phyloP scores from a whole-genome alignment of 345 rosid genomes.

The Eucalyptus camaldulensis region DNA sequence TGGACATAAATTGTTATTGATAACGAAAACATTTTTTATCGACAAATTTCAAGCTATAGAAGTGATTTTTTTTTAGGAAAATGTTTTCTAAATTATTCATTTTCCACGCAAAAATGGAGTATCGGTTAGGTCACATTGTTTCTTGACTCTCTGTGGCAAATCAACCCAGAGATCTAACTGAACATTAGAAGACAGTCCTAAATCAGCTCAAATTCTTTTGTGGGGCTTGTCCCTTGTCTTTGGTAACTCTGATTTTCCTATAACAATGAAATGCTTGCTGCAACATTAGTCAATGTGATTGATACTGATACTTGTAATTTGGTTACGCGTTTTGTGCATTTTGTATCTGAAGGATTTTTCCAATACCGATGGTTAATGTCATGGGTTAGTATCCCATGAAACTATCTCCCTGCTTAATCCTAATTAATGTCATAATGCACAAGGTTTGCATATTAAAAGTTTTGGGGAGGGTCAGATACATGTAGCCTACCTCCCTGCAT shows the following conservation, averaged over 20 bases:
- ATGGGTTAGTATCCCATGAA: not conserved
- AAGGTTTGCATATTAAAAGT: not conserved
- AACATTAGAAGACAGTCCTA: not conserved
- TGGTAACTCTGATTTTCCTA: not conserved
- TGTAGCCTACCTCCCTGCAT: not conserved
- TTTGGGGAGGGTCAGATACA: not conserved
- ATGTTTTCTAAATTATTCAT: not conserved
- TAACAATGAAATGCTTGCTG: not conserved
- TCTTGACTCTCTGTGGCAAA: not conserved
- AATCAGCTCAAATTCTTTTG: not conserved
- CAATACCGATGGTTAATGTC: not conserved
- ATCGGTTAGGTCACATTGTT: not conserved
- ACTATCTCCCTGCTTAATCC: not conserved
- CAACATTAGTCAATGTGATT: not conserved
- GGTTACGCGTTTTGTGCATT: not conserved
- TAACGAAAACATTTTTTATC: not conserved
- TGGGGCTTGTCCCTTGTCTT: not conserved
- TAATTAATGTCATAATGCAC: not conserved
- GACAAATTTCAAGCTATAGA: not conserved
- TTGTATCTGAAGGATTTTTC: not conserved
- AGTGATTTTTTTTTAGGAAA: not conserved
- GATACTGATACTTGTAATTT: not conserved
- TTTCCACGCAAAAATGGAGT: not conserved
- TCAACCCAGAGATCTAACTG: not conserved
- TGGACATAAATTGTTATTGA: not conserved